These are phyloP conservation scores for Carex parvula DNA, from an alignment of 176 grass and related monocot genomes.

Conservation along the genomic window DNA sequence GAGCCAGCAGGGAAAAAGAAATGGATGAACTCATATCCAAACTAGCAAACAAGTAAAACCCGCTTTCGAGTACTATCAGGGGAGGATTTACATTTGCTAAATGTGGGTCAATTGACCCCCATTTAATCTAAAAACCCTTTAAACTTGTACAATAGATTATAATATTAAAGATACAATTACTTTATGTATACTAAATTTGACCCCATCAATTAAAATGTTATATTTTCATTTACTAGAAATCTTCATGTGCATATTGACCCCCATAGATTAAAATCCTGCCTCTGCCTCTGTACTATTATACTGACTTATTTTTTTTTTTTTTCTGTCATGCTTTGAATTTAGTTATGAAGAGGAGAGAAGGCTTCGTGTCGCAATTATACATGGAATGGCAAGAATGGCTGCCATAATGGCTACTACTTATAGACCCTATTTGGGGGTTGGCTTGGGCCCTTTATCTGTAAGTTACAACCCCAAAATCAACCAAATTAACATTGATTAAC, in stretches of 20 bases:
- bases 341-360: conserved; percentile 95
- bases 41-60: not conserved
- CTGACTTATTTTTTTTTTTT: not conserved
- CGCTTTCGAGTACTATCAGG: not conserved
- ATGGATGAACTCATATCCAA: not conserved
- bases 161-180: no score
- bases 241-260: no score
- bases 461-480: conserved; percentile 28
- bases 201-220: no score
- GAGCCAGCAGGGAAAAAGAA: not conserved
- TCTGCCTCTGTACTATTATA: not conserved
- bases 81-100: no score
- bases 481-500: conserved; percentile 10
- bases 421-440: conserved; percentile 84
- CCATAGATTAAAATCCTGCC: no score
- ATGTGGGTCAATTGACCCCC: no score
- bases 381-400: conserved; percentile 98
- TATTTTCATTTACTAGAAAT: no score
- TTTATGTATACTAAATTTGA: no score
- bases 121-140: no score
- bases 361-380: conserved; percentile 86
- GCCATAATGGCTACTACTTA: conserved; percentile 98
- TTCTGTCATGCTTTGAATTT: conserved; percentile 13
- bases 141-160: no score
- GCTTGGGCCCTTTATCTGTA: conserved; percentile 85